These are phyloP conservation scores for Phytopythium chamaehyphon DNA, from an alignment of 352 stramenopile genomes.

Conservation along the genomic window DNA sequence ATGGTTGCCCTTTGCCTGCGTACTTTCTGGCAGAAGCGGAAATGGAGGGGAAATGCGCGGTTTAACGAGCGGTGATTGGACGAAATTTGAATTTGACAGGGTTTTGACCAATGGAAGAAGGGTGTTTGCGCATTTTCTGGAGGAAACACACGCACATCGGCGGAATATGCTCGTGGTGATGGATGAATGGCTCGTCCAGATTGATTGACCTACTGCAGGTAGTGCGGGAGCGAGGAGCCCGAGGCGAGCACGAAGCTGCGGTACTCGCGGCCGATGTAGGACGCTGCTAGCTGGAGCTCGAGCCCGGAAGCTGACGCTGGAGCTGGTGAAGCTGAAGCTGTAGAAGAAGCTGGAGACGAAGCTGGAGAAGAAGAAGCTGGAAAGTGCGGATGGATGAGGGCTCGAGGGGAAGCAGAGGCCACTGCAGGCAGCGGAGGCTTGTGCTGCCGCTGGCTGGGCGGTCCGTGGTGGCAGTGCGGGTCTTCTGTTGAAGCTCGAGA, in stretches of 20 bases:
- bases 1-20: too few relatives aligned
- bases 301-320: neutral
- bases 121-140: too few relatives aligned
- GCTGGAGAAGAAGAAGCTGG: too few relatives aligned
- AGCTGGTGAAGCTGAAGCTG: neutral
- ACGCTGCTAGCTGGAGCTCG: slow-evolving; percentile 6
- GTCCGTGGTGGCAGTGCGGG: slow-evolving; percentile 19
- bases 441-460: slow-evolving; percentile 18
- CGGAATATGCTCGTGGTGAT: slow-evolving; percentile 8
- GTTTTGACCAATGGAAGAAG: too few relatives aligned
- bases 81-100: too few relatives aligned
- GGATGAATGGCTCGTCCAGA: too few relatives aligned
- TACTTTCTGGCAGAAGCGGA: too few relatives aligned
- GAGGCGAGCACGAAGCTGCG: slow-evolving; percentile 26
- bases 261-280: slow-evolving; percentile 58
- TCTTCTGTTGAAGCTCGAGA: neutral
- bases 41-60: too few relatives aligned
- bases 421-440: slow-evolving; percentile 19
- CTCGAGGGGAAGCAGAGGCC: slow-evolving; percentile 6
- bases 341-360: neutral
- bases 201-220: too few relatives aligned
- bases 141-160: too few relatives aligned
- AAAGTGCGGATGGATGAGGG: too few relatives aligned
- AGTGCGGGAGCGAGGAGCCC: slow-evolving; percentile 4
- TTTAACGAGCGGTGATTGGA: too few relatives aligned